Percentiles rank a stretch among this genome's conserved stretches.
phyloP scores from a whole-genome alignment of 1,284 basidiomycete genomes.

The Leccinum angustisporum region DNA sequence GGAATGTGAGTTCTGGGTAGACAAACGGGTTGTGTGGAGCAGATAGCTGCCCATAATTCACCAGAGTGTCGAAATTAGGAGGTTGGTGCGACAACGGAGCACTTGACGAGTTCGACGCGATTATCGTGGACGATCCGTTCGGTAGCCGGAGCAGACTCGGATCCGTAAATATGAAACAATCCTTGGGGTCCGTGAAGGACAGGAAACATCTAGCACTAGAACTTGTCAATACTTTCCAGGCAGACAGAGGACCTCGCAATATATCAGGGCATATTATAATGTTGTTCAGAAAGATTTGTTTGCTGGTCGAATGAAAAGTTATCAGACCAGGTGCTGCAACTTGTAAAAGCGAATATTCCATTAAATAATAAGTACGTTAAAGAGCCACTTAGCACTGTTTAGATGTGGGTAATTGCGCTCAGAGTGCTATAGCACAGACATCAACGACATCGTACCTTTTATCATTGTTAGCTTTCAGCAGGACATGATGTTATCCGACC shows the following conservation, averaged over 20 bases:
- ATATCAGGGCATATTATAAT: slow-evolving; percentile 10
- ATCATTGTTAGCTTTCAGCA: not conserved
- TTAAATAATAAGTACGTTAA: not conserved
- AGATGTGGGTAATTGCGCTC: not conserved
- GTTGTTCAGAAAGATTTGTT: not conserved
- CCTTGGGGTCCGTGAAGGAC: slow-evolving; percentile 45
- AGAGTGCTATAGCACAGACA: not conserved
- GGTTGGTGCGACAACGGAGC: too few species aligned
- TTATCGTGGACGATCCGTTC: slow-evolving; percentile 44
- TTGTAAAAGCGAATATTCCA: slow-evolving; percentile 1
- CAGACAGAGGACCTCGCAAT: not conserved
- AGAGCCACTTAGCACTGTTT: slow-evolving; percentile 4
- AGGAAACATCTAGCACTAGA: slow-evolving; percentile 1
- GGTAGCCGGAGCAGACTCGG: too few species aligned
- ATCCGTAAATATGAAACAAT: too few species aligned
- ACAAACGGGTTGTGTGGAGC: too few species aligned
- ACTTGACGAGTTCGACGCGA: too few species aligned
- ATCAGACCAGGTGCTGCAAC: not conserved
- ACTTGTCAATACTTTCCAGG: not conserved
- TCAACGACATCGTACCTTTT: slow-evolving; percentile 13
- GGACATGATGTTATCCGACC: too few species aligned
- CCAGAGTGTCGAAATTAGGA: too few species aligned
- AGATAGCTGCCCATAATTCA: too few species aligned
- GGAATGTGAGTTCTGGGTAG: too few species aligned
- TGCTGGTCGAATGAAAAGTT: not conserved